Evolutionary conservation across 108 stramenopile species (phyloP).

Genomic region (Thalassiosira profunda): DNA sequence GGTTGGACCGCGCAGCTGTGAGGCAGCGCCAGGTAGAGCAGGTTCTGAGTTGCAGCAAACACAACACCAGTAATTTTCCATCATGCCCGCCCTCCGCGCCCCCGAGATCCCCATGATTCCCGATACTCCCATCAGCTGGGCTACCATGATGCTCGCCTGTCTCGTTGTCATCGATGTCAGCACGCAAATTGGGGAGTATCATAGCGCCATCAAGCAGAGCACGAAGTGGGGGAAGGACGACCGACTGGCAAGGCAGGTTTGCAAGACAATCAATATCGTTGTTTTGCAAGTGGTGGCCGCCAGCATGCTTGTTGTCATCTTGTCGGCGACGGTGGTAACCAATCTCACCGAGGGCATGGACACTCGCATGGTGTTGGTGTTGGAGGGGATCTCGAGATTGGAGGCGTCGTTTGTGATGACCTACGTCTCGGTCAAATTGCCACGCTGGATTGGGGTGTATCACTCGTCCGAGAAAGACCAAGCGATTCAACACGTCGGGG

Average conservation of each 20-base stretch:
- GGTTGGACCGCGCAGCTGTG: too few relatives aligned
- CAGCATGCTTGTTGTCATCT: not conserved
- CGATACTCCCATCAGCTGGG: not conserved
- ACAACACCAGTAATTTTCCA: too few relatives aligned
- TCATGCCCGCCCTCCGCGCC: not conserved
- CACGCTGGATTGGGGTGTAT: not conserved
- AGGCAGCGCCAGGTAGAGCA: too few relatives aligned
- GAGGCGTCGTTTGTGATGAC: not conserved
- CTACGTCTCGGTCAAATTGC: not conserved
- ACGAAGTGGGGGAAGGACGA: not conserved
- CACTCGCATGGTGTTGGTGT: not conserved
- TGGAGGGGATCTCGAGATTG: not conserved
- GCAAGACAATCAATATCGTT: not conserved
- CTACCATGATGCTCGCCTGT: not conserved
- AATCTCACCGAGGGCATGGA: not conserved
- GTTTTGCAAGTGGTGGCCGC: not conserved
- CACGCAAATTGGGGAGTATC: slow-evolving; percentile 1
- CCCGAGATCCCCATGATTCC: not conserved
- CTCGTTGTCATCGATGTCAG: not conserved
- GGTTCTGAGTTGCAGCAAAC: too few relatives aligned
- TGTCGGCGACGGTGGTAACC: not conserved
- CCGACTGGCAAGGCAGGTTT: not conserved
- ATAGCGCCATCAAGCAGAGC: not conserved
- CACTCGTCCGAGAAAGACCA: not conserved
- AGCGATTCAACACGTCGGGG: not conserved